Evolutionary conservation across 768 basidiomycete genomes (phyloP), one percentile per base, ranked within the genome.

Genomic region (Suillus sp.): DNA sequence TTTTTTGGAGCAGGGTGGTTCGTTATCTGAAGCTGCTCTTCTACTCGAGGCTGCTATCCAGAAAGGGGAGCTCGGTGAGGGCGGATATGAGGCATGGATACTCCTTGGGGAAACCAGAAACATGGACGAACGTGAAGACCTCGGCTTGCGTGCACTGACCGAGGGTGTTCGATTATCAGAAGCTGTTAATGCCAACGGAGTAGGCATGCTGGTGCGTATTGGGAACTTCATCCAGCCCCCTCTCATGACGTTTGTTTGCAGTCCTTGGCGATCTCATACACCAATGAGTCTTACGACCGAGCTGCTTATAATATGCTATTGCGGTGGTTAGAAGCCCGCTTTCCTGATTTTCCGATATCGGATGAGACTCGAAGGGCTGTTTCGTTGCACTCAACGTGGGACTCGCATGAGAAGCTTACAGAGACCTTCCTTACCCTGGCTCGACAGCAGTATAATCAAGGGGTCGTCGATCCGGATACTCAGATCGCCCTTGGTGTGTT

Each of bases 261-360:
- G 96, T 95, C 95, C 7, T 84, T 98, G 38, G 95, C 96, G 1
- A 95, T 98, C 66, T 95, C 94, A 10, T 99, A 93, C 75, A 96
- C 96, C 37, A 99, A 99, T 70, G 96, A 99, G 77, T 86, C 86
- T 0, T 91, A 89, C 68, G 96, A 99, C 69, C 83, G 91, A 13
- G 95, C 89, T 8, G 91, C 96, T 3, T 87, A 96, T 71, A 79
- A 87, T 0, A 92, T 90, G 80, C 84, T 99, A 18, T 84, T 96
- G 56, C 90, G 90, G 37, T 98, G 94, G 92, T 80, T 98, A 57
- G 78, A 79, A 61, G 84, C 89, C 42, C 84, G 84, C 54, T 89
- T 84, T 75, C 90, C 86, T 10, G 79, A 78, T 25, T 80, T 82
- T 65, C 79, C 76, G 48, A 78, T 91, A 47, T 75, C 86, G 1